phyloP scores from a whole-genome alignment of 2,329 filamentous ascomycete genomes.

The Fusarium irregulare region DNA sequence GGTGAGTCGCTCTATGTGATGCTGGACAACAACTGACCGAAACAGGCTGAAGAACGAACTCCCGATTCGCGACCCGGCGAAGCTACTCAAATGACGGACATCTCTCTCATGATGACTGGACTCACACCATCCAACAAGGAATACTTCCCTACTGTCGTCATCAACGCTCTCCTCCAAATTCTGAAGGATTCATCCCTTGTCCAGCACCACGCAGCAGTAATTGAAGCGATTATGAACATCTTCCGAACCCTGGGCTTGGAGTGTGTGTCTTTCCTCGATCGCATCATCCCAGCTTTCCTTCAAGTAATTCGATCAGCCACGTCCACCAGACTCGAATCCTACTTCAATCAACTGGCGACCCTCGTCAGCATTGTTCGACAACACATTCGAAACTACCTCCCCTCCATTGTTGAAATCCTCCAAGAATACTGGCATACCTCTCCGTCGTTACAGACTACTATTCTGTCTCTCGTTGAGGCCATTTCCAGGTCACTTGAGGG shows the following conservation, averaged over 20 bases:
- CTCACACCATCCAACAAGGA: slow-evolving; percentile 97
- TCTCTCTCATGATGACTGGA: slow-evolving; percentile 97
- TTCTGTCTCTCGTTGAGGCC: slow-evolving; percentile 90
- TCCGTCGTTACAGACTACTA: slow-evolving; percentile 86
- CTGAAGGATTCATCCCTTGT: slow-evolving; percentile 89
- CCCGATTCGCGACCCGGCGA: slow-evolving; percentile 78
- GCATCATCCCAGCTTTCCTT: slow-evolving; percentile 94
- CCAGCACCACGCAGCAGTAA: slow-evolving; percentile 91
- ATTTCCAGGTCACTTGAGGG: slow-evolving; percentile 94
- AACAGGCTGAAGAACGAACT: slow-evolving; percentile 84
- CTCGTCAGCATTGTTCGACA: slow-evolving; percentile 95
- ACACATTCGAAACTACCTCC: slow-evolving; percentile 92
- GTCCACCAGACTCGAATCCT: slow-evolving; percentile 84
- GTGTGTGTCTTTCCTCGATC: slow-evolving; percentile 92
- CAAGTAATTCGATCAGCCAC: slow-evolving; percentile 87
- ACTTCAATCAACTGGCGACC: slow-evolving; percentile 95
- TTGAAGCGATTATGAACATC: slow-evolving; percentile 98
- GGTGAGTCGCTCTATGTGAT: slow-evolving; percentile 49
- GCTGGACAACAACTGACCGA: slow-evolving; percentile 40
- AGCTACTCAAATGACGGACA: slow-evolving; percentile 81
- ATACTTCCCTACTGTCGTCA: slow-evolving; percentile 97
- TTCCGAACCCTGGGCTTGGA: slow-evolving; percentile 96
- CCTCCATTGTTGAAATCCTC: slow-evolving; percentile 85
- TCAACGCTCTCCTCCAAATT: slow-evolving; percentile 93
- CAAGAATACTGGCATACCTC: slow-evolving; percentile 91